These are phyloP conservation scores for Fusarium avenaceum DNA, from an alignment of 2,329 filamentous ascomycete species.

Conservation along the genomic window DNA sequence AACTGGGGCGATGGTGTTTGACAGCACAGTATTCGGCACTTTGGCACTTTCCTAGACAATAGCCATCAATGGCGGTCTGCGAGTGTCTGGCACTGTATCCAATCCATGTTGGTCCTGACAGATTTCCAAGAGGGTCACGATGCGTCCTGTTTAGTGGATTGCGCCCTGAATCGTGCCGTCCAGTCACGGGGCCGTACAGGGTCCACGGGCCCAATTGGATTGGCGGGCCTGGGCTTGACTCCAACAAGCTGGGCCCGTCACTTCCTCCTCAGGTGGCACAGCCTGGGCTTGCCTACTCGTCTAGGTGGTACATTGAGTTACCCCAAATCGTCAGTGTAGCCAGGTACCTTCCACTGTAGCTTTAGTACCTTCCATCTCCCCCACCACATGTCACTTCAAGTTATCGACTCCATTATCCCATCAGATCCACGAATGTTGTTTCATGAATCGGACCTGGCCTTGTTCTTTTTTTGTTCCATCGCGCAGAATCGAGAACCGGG, in stretches of 20 bases:
- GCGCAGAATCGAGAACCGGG: slow-evolving; percentile 8
- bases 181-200: slow-evolving; percentile 47
- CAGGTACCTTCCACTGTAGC: slow-evolving; percentile 19
- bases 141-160: slow-evolving; percentile 39
- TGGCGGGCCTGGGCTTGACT: slow-evolving; percentile 28
- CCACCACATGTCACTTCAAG: slow-evolving; percentile 15
- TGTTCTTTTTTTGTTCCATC: slow-evolving; percentile 26
- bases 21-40: slow-evolving; percentile 14
- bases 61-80: slow-evolving; percentile 36
- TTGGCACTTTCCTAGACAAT: slow-evolving; percentile 6
- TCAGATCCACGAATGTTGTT: slow-evolving; percentile 37
- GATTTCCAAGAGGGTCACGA: slow-evolving; percentile 37
- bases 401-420: slow-evolving; percentile 23
- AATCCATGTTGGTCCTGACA: slow-evolving; percentile 22
- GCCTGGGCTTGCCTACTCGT: not conserved
- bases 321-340: slow-evolving; percentile 17
- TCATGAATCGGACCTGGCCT: slow-evolving; percentile 16
- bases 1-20: not conserved
- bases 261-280: slow-evolving; percentile 12
- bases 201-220: slow-evolving; percentile 50
- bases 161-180: slow-evolving; percentile 32
- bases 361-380: slow-evolving; percentile 8
- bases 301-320: slow-evolving; percentile 20
- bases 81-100: slow-evolving; percentile 38
- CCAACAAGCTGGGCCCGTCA: not conserved